Conservation (phyloP, 2,329 filamentous ascomycete genomes). For the Raffaelea arxii region DNA sequence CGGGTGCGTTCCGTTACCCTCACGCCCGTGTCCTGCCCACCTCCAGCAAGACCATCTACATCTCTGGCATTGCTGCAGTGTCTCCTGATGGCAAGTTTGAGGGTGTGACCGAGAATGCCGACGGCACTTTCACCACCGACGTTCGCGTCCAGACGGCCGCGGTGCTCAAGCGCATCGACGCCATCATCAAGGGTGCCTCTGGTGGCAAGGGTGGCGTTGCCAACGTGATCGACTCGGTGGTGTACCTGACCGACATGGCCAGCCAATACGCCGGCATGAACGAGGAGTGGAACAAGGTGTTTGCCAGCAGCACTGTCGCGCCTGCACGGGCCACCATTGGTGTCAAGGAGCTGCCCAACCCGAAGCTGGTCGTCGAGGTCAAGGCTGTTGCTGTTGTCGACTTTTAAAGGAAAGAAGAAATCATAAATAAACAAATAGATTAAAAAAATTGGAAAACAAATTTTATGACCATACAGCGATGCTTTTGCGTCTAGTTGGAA, state of each 20-base stretch:
- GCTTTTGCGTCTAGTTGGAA: no score
- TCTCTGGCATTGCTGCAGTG: slow-evolving; percentile 27
- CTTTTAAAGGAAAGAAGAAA: slow-evolving; percentile 8
- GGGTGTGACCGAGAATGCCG: slow-evolving; percentile 24
- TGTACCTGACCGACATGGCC: slow-evolving; percentile 32
- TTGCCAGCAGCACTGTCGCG: slow-evolving; percentile 22
- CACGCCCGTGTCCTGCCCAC: slow-evolving; percentile 25
- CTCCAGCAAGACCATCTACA: slow-evolving; percentile 26
- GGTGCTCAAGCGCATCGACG: slow-evolving; percentile 26
- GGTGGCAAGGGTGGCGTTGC: slow-evolving; percentile 23
- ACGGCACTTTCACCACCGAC: slow-evolving; percentile 24
- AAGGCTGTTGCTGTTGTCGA: slow-evolving; percentile 20
- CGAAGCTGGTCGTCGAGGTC: slow-evolving; percentile 22
- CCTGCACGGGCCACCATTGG: slow-evolving; percentile 25
- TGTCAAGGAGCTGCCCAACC: slow-evolving; percentile 21
- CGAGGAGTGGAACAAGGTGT: slow-evolving; percentile 35
- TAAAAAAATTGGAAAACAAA: no score
- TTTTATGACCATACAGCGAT: no score
- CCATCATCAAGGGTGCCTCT: slow-evolving; percentile 26
- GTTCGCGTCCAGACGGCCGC: slow-evolving; percentile 28
- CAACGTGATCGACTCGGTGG: slow-evolving; percentile 28
- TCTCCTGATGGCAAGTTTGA: slow-evolving; percentile 23
- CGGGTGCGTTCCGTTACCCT: slow-evolving; percentile 20
- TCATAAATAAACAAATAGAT: no score
- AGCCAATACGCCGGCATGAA: slow-evolving; percentile 32